Evolutionary conservation across 1,139 yeast species (phyloP).

Genomic region (Zygoascus hellenicus): DNA sequence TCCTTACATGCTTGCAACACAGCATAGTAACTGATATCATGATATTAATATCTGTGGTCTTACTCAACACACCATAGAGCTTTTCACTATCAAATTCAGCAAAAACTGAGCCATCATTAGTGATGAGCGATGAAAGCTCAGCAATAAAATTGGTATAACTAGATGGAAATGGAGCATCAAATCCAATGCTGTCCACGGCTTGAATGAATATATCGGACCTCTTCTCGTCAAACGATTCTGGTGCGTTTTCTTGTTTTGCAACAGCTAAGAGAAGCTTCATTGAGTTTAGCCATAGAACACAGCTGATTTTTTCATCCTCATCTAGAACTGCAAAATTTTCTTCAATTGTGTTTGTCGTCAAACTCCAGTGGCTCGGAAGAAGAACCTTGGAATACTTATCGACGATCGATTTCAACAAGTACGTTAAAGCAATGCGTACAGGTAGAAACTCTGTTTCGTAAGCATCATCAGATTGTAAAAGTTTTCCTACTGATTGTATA

Average conservation of each 20-base stretch:
- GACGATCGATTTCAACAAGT: slow-evolving; percentile 44
- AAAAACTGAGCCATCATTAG: neutral
- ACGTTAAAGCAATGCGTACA: slow-evolving; percentile 48
- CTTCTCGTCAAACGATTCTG: slow-evolving; percentile 1
- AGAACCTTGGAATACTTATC: slow-evolving; percentile 22
- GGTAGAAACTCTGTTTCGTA: slow-evolving; percentile 50
- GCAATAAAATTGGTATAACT: neutral
- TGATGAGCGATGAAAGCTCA: neutral
- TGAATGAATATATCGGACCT: slow-evolving; percentile 1
- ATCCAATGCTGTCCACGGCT: neutral
- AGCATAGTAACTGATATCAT: slow-evolving; percentile 41
- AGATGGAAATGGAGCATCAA: neutral
- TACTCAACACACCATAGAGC: slow-evolving; percentile 28
- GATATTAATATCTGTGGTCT: slow-evolving; percentile 25
- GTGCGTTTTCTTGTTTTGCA: neutral
- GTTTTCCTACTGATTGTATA: slow-evolving; percentile 44
- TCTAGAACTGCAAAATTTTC: slow-evolving; percentile 23
- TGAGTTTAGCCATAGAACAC: slow-evolving; percentile 1
- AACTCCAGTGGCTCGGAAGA: slow-evolving; percentile 24
- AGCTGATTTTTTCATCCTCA: neutral
- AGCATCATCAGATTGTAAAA: slow-evolving; percentile 59
- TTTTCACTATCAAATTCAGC: slow-evolving; percentile 17
- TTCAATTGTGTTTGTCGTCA: slow-evolving; percentile 20
- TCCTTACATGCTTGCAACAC: slow-evolving; percentile 38
- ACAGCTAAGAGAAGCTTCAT: slow-evolving; percentile 1